Conservation (phyloP, 768 basidiomycete species). For the Boletales sp. region DNA sequence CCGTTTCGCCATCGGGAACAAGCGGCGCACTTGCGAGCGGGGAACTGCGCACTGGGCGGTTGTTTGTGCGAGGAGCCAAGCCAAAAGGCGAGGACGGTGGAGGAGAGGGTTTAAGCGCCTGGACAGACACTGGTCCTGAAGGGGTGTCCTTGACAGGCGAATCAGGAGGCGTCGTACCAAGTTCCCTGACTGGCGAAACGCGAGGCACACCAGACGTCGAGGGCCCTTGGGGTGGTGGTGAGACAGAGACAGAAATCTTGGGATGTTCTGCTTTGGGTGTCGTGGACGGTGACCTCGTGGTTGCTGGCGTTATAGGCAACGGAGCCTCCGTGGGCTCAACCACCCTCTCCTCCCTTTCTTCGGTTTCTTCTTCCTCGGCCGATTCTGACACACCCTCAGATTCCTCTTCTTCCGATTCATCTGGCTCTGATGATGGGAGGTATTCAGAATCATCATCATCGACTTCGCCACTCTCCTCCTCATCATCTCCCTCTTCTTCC, state of each 20-base stretch:
- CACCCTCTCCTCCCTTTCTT: constrained; percentile 12
- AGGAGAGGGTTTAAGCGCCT: constrained; percentile 14
- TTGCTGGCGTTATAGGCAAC: constrained; percentile 31
- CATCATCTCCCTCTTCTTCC: constrained; percentile 26
- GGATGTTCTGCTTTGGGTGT: constrained; percentile 57
- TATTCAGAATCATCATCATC: constrained; percentile 14
- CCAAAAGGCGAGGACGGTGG: constrained; percentile 38
- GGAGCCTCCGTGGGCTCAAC: constrained; percentile 22
- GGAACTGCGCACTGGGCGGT: constrained; percentile 68
- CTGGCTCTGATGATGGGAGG: neutral
- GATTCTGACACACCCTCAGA: constrained; percentile 27
- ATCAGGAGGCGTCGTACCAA: constrained; percentile 61
- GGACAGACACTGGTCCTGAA: constrained; percentile 12
- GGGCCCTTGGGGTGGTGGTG: no score
- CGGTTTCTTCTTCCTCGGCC: constrained; percentile 21
- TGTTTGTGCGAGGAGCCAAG: constrained; percentile 43
- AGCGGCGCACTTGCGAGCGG: constrained; percentile 54
- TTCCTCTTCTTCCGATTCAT: constrained; percentile 5
- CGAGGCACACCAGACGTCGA: no score
- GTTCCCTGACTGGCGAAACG: neutral
- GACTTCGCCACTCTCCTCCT: constrained; percentile 19
- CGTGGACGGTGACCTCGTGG: constrained; percentile 51
- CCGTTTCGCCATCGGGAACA: no score
- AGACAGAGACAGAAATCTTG: constrained; percentile 28
- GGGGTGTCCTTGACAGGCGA: constrained; percentile 50